Percentiles rank a stretch among this genome's conserved stretches.
Evolutionary conservation across 1,284 basidiomycete species (phyloP).

Genomic region (Schizophyllum commune): DNA sequence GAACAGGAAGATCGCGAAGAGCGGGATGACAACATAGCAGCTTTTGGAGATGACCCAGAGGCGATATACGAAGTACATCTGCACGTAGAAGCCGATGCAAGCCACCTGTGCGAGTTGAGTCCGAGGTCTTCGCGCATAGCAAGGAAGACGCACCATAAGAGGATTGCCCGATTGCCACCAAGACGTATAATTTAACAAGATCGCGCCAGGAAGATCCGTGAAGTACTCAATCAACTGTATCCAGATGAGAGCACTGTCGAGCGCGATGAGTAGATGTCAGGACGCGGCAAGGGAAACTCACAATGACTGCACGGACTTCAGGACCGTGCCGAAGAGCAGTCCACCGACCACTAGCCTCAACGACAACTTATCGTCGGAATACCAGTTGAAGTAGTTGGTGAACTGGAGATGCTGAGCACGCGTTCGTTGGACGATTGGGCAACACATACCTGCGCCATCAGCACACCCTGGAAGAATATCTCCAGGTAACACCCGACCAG

Average conservation of each 20-base stretch:
- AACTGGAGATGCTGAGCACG: slow-evolving; percentile 15
- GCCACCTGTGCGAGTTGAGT: slow-evolving; percentile 3
- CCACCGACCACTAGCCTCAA: slow-evolving; percentile 18
- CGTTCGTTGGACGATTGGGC: background rate
- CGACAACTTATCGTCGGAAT: slow-evolving; percentile 18
- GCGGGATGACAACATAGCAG: slow-evolving; percentile 4
- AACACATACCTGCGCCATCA: slow-evolving; percentile 22
- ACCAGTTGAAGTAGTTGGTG: slow-evolving; percentile 19
- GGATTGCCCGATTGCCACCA: slow-evolving; percentile 26
- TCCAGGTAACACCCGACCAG: slow-evolving; percentile 21
- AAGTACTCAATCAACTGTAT: slow-evolving; percentile 21
- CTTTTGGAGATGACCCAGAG: slow-evolving; percentile 8
- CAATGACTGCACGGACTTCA: slow-evolving; percentile 26
- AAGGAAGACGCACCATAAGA: slow-evolving; percentile 18
- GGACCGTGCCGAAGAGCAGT: slow-evolving; percentile 19
- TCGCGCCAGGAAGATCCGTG: slow-evolving; percentile 22
- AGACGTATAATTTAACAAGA: slow-evolving; percentile 21
- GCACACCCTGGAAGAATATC: slow-evolving; percentile 23
- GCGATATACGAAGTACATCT: slow-evolving; percentile 9
- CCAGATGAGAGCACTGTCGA: slow-evolving; percentile 22
- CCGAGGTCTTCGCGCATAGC: background rate
- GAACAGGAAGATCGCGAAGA: slow-evolving; percentile 5
- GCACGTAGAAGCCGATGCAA: slow-evolving; percentile 6
- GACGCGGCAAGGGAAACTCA: slow-evolving; percentile 9
- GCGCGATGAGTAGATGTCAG: background rate